Evolutionary conservation across 352 stramenopile species (phyloP).

Genomic region (Globisporangium nagaii): DNA sequence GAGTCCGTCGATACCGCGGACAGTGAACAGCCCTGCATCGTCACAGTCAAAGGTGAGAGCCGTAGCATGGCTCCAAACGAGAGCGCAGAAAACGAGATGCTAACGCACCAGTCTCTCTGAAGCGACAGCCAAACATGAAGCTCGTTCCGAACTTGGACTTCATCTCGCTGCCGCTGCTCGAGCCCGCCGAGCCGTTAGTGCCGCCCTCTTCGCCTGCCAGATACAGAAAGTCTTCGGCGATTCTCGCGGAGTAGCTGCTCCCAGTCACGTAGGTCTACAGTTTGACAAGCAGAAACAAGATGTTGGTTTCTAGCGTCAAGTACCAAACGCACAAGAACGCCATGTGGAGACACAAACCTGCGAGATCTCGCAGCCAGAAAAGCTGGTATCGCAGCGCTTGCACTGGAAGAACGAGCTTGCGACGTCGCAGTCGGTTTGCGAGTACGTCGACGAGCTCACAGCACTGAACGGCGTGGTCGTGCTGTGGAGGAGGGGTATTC

Average conservation of each 20-base stretch:
- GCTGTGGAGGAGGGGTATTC: conserved; percentile 49
- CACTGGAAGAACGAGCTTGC: conserved; percentile 43
- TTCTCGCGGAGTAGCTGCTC: conserved; percentile 65
- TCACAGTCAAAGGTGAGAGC: no score
- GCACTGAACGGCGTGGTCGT: conserved; percentile 60
- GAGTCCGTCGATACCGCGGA: conserved; percentile 64
- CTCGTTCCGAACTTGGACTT: conserved; percentile 45
- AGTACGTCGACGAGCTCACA: conserved; percentile 55
- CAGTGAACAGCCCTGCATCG: conserved; percentile 53
- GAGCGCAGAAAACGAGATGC: not conserved
- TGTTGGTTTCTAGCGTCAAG: no score
- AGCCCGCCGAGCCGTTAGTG: conserved; percentile 17
- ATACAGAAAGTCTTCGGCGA: conserved; percentile 75
- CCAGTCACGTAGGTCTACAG: conserved; percentile 68
- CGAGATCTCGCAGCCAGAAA: conserved; percentile 49
- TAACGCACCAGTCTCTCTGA: conserved; percentile 38
- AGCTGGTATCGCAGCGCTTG: conserved; percentile 26
- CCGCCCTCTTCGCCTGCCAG: conserved; percentile 51
- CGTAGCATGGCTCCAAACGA: no score
- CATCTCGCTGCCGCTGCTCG: not conserved
- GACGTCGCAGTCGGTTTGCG: conserved; percentile 51
- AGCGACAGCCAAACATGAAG: conserved; percentile 79
- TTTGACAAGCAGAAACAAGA: no score
- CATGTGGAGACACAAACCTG: no score
- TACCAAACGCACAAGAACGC: no score